Evolutionary conservation across 2,329 filamentous ascomycete species (phyloP).

Genomic region (Capronia coronata): DNA sequence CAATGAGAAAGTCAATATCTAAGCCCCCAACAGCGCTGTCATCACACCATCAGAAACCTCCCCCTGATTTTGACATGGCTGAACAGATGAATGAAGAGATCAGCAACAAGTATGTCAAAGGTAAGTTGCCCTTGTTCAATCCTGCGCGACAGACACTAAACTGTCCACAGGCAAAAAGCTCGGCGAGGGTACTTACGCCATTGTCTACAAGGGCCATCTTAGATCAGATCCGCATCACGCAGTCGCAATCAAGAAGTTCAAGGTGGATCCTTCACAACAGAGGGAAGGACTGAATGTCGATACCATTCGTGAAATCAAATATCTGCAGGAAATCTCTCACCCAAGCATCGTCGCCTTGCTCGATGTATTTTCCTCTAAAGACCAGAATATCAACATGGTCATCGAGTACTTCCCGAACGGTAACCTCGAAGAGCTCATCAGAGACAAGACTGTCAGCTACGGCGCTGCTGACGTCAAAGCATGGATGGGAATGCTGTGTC

Average conservation of each 20-base stretch:
- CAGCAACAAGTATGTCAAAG: conserved; percentile 85
- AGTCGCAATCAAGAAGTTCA: conserved; percentile 62
- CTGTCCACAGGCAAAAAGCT: conserved; percentile 67
- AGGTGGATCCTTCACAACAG: conserved; percentile 49
- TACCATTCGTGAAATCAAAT: conserved; percentile 90
- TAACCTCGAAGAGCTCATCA: conserved; percentile 90
- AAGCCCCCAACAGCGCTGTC: conserved; percentile 21
- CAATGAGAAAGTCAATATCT: conserved; percentile 31
- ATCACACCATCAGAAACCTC: conserved; percentile 18
- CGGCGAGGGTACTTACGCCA: conserved; percentile 93
- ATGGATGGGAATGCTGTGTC: conserved; percentile 96
- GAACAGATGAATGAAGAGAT: conserved; percentile 76
- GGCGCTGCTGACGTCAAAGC: conserved; percentile 87
- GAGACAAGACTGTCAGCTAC: conserved; percentile 76
- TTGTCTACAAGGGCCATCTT: conserved; percentile 84
- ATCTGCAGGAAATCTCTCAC: conserved; percentile 86
- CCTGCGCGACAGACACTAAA: background rate
- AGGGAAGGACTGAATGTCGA: conserved; percentile 89
- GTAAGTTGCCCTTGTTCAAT: conserved; percentile 37
- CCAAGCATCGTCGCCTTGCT: conserved; percentile 92
- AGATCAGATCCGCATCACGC: conserved; percentile 62
- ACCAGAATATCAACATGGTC: conserved; percentile 93
- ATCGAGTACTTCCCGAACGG: conserved; percentile 91
- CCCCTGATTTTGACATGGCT: conserved; percentile 43
- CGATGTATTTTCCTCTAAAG: conserved; percentile 90